phyloP scores from a whole-genome alignment of 106 monocot species.

The Vanilla planifolia region DNA sequence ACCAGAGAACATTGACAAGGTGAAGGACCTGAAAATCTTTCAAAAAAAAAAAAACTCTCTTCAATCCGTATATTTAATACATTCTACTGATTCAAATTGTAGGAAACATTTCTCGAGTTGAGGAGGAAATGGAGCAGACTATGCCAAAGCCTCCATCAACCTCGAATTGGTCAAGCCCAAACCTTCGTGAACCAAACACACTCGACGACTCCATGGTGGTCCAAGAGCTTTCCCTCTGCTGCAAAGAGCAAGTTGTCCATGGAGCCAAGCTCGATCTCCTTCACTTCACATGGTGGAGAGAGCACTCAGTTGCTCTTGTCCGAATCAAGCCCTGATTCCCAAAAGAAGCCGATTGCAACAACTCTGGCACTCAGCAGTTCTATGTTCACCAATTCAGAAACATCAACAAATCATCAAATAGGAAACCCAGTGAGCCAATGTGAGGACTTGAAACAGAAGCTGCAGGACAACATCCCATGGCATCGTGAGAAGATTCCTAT shows the following conservation, averaged over 20 bases:
- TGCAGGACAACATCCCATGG: conserved; percentile 77
- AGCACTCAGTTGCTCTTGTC: no score
- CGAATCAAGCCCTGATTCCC: no score
- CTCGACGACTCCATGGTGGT: conserved; percentile 25
- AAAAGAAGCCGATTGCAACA: conserved; percentile 26
- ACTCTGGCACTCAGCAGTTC: conserved; percentile 35
- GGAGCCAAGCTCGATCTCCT: conserved; percentile 18
- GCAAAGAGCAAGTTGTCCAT: conserved; percentile 15
- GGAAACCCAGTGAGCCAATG: conserved; percentile 3
- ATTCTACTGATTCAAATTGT: conserved; percentile 8
- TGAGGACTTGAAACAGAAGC: conserved; percentile 22
- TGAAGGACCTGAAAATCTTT: no score
- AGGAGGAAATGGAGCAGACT: conserved; percentile 72
- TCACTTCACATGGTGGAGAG: background rate
- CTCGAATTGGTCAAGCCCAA: no score
- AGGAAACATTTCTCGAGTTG: conserved; percentile 51
- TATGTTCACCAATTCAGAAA: conserved; percentile 49
- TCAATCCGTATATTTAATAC: no score
- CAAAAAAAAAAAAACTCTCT: no score
- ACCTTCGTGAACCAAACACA: no score
- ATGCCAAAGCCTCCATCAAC: conserved; percentile 60
- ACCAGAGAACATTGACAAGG: conserved; percentile 39
- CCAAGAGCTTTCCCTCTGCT: conserved; percentile 11
- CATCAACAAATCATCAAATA: no score
- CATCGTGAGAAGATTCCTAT: conserved; percentile 44